Base-by-base conservation (phyloP, 2,329 filamentous ascomycete species). In the Pseudogymnoascus sp. region DNA sequence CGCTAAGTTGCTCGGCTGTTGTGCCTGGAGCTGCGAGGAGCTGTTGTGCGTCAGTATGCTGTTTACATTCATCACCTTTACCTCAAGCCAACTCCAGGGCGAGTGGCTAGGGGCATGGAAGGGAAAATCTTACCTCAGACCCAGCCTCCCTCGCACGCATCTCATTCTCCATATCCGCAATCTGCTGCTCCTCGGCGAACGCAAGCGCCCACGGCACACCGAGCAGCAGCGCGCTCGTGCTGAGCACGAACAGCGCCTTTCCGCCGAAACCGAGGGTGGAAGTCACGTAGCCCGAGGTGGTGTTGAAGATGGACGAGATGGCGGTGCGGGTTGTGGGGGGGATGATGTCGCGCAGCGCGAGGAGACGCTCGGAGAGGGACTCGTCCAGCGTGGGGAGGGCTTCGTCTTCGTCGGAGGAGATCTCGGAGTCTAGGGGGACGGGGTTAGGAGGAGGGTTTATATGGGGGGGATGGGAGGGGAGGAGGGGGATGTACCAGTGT, bases 91-190 rank as follows among this genome's bases (percentile, higher is more conserved):
- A 16, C 37, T 8, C 6, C 5, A 2, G 5, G 14, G 37, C 38
- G 10, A 23, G 14, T 38, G 37, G 37, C 37, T 7, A 14, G 5
- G 14, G 14, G 14, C 6, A 34, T 34, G n/a, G 34, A 59, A 31
- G 50, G 37, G 31, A 8, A 40, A 23, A 31, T 65, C 67, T 59
- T 69, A 88, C 85, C 81, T 96, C 91, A 74, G 89, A 88, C 67
- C 91, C 91, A 73, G 89, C 86, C 84, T 96, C 91, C 77, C 95
- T 89, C 91, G 96, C 95, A 77, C 89, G 88, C 85, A 93, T 92
- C 81, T 97, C 93, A 77, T 92, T 87, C 86, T 99, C 95, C 91
- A 97, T 96, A 81, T 96, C 93, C 68, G 93, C 83, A 75, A 96
- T 87, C 81, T 96, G 91, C 83, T 97, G 92, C 82, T 99, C 95